These are phyloP conservation scores for Phytophthora ohioensis DNA, from an alignment of 352 stramenopile species.

Conservation along the genomic window DNA sequence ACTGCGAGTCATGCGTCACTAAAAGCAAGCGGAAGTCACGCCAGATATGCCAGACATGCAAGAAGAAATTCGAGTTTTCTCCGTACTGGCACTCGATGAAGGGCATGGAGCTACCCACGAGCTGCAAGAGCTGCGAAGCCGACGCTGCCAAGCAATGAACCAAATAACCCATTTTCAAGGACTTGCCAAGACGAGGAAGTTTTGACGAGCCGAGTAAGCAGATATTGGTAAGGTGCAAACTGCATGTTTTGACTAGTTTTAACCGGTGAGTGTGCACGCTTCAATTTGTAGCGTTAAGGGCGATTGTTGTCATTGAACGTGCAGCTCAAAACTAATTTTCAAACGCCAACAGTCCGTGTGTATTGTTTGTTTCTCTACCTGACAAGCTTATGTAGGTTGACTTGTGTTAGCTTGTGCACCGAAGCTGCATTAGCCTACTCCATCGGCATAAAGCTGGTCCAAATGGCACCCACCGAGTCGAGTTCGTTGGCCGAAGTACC, in stretches of 20 bases:
- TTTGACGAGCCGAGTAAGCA: neutral
- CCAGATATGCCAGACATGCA: constrained; percentile 16
- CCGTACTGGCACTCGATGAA: constrained; percentile 48
- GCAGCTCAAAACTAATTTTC: too few species aligned
- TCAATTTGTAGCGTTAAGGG: too few species aligned
- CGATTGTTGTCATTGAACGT: too few species aligned
- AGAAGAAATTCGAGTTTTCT: constrained; percentile 9
- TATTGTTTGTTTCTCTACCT: too few species aligned
- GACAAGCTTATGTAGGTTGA: too few species aligned
- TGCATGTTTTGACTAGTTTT: constrained; percentile 1
- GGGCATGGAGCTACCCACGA: constrained; percentile 30
- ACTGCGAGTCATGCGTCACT: constrained; percentile 25
- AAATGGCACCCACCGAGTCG: too few species aligned
- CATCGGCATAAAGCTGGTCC: too few species aligned
- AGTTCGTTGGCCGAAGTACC: too few species aligned
- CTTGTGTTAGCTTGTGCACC: too few species aligned
- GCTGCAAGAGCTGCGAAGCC: constrained; percentile 40
- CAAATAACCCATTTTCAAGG: neutral
- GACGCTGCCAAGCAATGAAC: neutral
- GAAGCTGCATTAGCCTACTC: too few species aligned
- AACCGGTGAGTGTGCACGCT: too few species aligned
- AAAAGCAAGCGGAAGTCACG: neutral
- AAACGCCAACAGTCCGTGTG: too few species aligned
- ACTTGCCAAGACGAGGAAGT: neutral
- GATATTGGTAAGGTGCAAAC: neutral